These are phyloP conservation scores for Cicer yamashitae DNA, from an alignment of 306 rosid species.

Conservation along the genomic window DNA sequence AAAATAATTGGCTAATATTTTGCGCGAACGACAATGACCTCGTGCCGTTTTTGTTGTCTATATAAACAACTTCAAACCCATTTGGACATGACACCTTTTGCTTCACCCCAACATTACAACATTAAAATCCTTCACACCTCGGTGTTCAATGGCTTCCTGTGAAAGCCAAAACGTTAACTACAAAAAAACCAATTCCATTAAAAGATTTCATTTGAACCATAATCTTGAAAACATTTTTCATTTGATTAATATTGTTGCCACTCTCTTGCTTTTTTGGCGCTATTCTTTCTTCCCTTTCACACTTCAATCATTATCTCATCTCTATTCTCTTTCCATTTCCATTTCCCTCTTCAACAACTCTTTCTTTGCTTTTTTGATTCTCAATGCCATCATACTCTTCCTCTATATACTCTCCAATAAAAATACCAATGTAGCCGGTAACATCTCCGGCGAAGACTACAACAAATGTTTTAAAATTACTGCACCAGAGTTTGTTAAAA, in stretches of 20 bases:
- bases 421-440: neutral
- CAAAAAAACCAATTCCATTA: conserved; percentile 47
- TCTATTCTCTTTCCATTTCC: neutral
- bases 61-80: neutral
- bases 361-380: conserved; percentile 56
- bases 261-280: conserved; percentile 43
- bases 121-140: too few species aligned
- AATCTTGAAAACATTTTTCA: conserved; percentile 41
- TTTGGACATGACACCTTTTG: neutral
- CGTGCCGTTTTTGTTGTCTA: neutral
- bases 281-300: conserved; percentile 49
- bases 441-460: conserved; percentile 35
- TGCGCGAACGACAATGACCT: neutral
- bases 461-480: conserved; percentile 26
- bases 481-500: neutral
- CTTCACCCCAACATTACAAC: neutral
- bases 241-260: conserved; percentile 36
- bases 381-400: conserved; percentile 52
- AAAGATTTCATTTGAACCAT: conserved; percentile 43
- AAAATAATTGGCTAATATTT: neutral
- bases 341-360: conserved; percentile 46
- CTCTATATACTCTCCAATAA: conserved; percentile 54
- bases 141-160: too few species aligned
- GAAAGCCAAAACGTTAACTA: neutral
- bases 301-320: neutral